Conservation (phyloP, 352 stramenopile species). For the Globisporangium nunn region DNA sequence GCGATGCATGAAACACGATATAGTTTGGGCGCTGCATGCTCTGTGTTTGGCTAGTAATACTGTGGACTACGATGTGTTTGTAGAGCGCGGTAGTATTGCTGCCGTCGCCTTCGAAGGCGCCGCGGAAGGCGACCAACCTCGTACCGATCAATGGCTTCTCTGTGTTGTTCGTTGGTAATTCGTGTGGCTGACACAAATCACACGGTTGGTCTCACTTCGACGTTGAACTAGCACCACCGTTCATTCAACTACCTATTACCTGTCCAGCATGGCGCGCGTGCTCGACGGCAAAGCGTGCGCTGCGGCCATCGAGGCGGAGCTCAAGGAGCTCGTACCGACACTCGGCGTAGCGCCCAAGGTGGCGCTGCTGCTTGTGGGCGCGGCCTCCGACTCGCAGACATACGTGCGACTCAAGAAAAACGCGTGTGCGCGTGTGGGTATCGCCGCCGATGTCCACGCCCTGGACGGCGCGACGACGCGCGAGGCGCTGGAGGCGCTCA, state of each 20-base stretch:
- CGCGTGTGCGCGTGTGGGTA: conserved; percentile 92
- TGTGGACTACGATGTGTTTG: too few relatives aligned
- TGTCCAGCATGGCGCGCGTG: conserved; percentile 7
- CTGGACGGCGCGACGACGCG: conserved; percentile 33
- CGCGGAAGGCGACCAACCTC: too few relatives aligned
- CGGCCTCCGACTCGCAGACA: conserved; percentile 83
- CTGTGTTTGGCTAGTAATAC: too few relatives aligned
- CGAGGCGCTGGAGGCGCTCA: conserved; percentile 48
- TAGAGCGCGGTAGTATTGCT: too few relatives aligned
- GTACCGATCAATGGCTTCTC: too few relatives aligned
- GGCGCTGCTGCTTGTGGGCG: conserved; percentile 91
- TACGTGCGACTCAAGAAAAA: conserved; percentile 98
- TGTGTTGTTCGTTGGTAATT: too few relatives aligned
- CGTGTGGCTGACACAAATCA: too few relatives aligned
- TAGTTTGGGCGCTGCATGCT: background rate
- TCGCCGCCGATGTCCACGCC: conserved; percentile 79
- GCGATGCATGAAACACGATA: too few relatives aligned
- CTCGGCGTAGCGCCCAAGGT: conserved; percentile 64
- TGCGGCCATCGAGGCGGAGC: conserved; percentile 55
- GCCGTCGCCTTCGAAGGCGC: too few relatives aligned
- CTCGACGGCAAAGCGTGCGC: conserved; percentile 65
- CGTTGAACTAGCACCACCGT: background rate
- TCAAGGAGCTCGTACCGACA: conserved; percentile 34
- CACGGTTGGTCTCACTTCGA: too few relatives aligned
- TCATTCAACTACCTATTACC: too few relatives aligned